Percentiles rank a stretch among this genome's conserved stretches.
Evolutionary conservation across 1,284 basidiomycete species (phyloP).

Genomic region (Cryptococcus floricola): DNA sequence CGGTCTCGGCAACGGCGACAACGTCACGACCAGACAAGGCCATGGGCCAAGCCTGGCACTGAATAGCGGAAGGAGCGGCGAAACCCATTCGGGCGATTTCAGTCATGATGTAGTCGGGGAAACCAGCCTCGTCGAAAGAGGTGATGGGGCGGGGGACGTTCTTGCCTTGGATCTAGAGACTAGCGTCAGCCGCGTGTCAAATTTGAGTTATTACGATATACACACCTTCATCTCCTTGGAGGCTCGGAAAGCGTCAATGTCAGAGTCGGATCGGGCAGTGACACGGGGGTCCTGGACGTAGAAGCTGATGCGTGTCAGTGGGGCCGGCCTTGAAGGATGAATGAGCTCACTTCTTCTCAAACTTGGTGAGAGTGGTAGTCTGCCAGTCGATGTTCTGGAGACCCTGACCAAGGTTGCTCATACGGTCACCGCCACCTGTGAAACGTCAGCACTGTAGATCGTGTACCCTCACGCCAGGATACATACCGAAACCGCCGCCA

Average conservation of each 20-base stretch:
- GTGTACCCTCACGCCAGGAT: constrained; percentile 43
- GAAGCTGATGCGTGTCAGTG: constrained; percentile 62
- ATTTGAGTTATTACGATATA: not conserved
- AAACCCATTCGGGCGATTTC: constrained; percentile 95
- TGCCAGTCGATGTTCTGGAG: constrained; percentile 84
- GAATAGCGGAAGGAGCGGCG: constrained; percentile 82
- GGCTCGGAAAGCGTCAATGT: constrained; percentile 81
- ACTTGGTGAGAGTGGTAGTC: constrained; percentile 65
- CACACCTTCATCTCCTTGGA: constrained; percentile 80
- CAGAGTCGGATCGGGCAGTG: constrained; percentile 69
- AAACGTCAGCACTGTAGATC: constrained; percentile 19
- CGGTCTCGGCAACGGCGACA: constrained; percentile 94
- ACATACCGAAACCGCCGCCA: constrained; percentile 48
- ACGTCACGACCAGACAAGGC: constrained; percentile 89
- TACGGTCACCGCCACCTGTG: constrained; percentile 61
- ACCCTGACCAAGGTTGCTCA: constrained; percentile 77
- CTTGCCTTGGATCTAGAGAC: constrained; percentile 72
- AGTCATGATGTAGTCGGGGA: constrained; percentile 91
- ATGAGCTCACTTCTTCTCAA: constrained; percentile 57
- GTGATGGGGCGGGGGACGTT: constrained; percentile 85
- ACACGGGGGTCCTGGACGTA: constrained; percentile 92
- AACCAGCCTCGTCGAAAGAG: constrained; percentile 89
- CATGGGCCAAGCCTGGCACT: constrained; percentile 99
- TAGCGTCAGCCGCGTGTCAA: constrained; percentile 7
- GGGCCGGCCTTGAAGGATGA: constrained; percentile 52